Evolutionary conservation across 2,329 filamentous ascomycete species (phyloP), one percentile per base, ranked within the genome.

Genomic region (Lasiodiplodia gonubiensis): DNA sequence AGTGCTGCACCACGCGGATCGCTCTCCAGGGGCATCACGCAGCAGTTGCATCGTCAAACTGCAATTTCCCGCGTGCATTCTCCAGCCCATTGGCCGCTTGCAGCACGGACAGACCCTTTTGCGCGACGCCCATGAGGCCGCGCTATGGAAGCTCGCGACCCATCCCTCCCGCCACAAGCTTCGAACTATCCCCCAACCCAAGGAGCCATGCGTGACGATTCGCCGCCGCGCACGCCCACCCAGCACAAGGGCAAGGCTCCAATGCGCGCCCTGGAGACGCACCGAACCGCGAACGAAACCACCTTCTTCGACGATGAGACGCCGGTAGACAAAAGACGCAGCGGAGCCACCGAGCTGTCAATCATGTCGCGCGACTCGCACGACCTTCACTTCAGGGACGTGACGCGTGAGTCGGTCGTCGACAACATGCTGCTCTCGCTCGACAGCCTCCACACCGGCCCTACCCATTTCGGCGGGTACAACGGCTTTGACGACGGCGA

Each of bases 361-460:
- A 35, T 48, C 53, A 33, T 52, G 46, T 64, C 68, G 37, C 82
- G 86, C 71, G 89, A 94, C 80, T 93, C 91, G 59, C 94, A 97
- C 83, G 94, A 97, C 78, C 85, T 97, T 70, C 94, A 92, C 68
- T 85, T 97, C 73, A 90, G 90, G 61, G 88, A 91, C 59, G 88
- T 92, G 70, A 92, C 92, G 49, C 89, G 94, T 72, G 92, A 97
- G 76, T 97, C 94, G 42, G 89, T 99, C 72, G 93, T 99, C 68
- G 91, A 95, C 79, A 97, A 97, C 79, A 95, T 99, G 90, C 88
- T 98, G 69, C 85, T 95, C 71, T 97, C 94, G 49, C 89, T 99
- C 70, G 94, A 97, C 80, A 91, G 94, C 78, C 74, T 79, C 59
- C 71, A 75, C 2, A 90, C 86, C 14, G 74, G 78, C 46, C 77